Evolutionary conservation across 1,284 basidiomycete genomes (phyloP).

Genomic region (Cryptococcus sp.): DNA sequence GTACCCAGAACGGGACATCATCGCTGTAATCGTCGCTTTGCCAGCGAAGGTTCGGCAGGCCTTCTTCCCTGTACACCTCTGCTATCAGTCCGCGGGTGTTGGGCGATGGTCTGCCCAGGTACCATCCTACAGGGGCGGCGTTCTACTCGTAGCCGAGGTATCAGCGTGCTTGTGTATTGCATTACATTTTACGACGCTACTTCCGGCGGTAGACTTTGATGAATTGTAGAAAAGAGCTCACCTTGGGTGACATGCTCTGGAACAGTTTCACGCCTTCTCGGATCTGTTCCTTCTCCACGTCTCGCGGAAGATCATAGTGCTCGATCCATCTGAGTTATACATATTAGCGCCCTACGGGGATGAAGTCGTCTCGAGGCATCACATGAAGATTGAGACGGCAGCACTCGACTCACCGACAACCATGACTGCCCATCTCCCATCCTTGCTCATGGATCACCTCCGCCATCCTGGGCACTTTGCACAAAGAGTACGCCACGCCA

Average conservation of each 20-base stretch:
- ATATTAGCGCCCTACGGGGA: not conserved
- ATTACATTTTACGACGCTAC: conserved; percentile 9
- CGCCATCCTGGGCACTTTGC: conserved; percentile 16
- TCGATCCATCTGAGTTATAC: not conserved
- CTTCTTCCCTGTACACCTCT: conserved; percentile 35
- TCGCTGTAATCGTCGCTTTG: conserved; percentile 23
- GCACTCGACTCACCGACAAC: conserved; percentile 11
- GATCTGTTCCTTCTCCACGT: conserved; percentile 14
- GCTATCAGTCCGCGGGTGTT: conserved; percentile 28
- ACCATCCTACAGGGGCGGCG: conserved; percentile 28
- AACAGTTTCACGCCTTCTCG: conserved; percentile 15
- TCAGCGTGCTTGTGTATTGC: conserved; percentile 19
- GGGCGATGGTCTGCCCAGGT: conserved; percentile 29
- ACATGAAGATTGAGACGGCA: not conserved
- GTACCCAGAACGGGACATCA: conserved; percentile 25
- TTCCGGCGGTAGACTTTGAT: conserved; percentile 2
- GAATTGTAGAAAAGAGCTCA: not conserved
- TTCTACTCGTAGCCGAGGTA: not conserved
- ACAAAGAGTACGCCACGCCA: conserved; percentile 32
- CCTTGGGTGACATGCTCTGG: conserved; percentile 19
- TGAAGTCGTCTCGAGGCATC: not conserved
- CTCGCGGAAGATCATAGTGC: conserved; percentile 2
- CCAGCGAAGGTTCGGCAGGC: conserved; percentile 28
- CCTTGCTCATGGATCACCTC: conserved; percentile 8
- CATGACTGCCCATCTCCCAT: conserved; percentile 15